Evolutionary conservation across 2,329 filamentous ascomycete species (phyloP).

Genomic region (Gaeumannomyces tritici): DNA sequence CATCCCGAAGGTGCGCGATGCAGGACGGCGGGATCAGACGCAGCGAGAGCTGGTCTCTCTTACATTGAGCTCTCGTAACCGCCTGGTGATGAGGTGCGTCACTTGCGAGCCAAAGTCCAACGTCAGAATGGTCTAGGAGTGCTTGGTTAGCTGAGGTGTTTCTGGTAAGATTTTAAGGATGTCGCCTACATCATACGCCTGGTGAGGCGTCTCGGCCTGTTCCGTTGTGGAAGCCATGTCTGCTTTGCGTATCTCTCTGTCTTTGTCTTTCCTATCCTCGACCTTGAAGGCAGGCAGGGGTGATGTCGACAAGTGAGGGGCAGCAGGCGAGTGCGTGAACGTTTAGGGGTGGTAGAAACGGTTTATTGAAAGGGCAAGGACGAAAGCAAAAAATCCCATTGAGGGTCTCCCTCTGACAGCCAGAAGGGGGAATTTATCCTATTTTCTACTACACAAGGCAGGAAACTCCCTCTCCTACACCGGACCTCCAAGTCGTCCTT

Average conservation of each 20-base stretch:
- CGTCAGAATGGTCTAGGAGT: conserved; percentile 53
- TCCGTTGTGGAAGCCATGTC: conserved; percentile 2
- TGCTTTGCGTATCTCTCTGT: background rate
- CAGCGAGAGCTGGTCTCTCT: background rate
- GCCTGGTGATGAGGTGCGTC: conserved; percentile 64
- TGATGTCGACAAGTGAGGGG: background rate
- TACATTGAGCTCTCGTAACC: conserved; percentile 68
- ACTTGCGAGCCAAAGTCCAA: conserved; percentile 66
- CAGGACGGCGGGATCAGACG: background rate
- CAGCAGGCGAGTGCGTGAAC: background rate
- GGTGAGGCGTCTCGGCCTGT: conserved; percentile 4
- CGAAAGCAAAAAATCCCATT: background rate
- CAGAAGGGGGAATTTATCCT: background rate
- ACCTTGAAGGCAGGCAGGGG: background rate
- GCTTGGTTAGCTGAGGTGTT: background rate
- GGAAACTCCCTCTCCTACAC: background rate
- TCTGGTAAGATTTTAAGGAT: background rate
- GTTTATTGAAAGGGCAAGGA: background rate
- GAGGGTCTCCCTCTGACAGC: background rate
- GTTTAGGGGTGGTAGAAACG: background rate
- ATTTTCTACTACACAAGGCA: background rate
- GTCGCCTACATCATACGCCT: conserved; percentile 3
- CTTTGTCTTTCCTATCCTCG: background rate
- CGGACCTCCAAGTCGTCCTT: background rate
- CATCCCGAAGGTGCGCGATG: background rate